Evolutionary conservation across 2,329 filamentous ascomycete species (phyloP), one percentile per base, ranked within the genome.

Genomic region (Neonectria hederae): DNA sequence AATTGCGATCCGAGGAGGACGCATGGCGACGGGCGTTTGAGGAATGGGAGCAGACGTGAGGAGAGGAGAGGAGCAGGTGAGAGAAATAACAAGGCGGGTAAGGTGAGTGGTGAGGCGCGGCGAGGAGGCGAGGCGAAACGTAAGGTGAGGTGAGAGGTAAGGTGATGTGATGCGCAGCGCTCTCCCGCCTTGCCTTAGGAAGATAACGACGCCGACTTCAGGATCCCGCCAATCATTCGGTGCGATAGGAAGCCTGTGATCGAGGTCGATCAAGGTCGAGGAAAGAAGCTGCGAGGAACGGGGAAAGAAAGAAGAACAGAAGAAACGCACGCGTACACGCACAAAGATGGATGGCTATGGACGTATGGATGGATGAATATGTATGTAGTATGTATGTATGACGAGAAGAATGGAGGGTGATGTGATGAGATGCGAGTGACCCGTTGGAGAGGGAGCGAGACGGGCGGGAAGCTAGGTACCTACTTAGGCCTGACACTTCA

Each of bases 1-100:
- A 55, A 87, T 84, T 70, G 80, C 51, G 54, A 65, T 59, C 51
- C 58, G 58, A 43, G 62, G 65, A 49, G 59, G 59, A 48, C 58
- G 59, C 58, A 66, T 61, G 45, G 5, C 59, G 56, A 30, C 56
- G 54, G 46, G 35, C 7, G 61, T 24, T 32, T n/a, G 54, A 38
- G 13, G 8, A 17, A 24, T 28, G 28, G 13, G 42, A 42, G 17
- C 17, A 0, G 38, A 19, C 51, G 46, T 40, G 46, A 51, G 35
- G 26, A 60, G 48, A 45, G 14, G 40, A 45, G 48, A 54, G 59
- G 45, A 13, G n/a, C n/a, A 48, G 40, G 43, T 40, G 56, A 21
- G 45, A 38, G 28, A n/a, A 62, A 67, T 26, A 69, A 54, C 26
- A 60, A 30, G 63, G 35, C 51, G 21, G 53, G 58, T 19, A 57